These are phyloP conservation scores for Cucurbita maxima DNA, from an alignment of 306 rosid species.

Conservation along the genomic window DNA sequence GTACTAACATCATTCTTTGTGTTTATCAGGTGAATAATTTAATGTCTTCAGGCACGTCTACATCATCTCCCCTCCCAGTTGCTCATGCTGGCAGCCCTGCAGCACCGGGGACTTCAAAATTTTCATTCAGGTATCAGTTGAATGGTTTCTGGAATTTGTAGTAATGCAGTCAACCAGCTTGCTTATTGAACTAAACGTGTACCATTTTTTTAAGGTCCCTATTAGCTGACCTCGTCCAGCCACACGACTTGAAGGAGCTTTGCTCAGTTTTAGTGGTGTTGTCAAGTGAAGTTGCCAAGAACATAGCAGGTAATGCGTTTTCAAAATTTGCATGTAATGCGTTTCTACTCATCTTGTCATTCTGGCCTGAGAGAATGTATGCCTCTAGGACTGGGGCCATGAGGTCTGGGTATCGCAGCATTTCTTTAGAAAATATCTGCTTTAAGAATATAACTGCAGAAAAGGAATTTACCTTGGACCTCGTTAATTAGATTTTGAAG, in stretches of 20 bases:
- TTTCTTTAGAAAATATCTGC: neutral
- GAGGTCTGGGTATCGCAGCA: neutral
- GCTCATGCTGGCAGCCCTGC: conserved; percentile 37
- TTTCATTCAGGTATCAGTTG: conserved; percentile 53
- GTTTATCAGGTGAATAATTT: conserved; percentile 46
- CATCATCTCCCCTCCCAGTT: conserved; percentile 34
- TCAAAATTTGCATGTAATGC: neutral
- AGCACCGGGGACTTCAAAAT: conserved; percentile 63
- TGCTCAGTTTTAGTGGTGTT: conserved; percentile 73
- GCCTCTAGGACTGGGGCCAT: neutral
- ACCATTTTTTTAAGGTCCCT: conserved; percentile 53
- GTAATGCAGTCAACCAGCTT: neutral
- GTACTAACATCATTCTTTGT: neutral
- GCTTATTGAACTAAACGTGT: conserved; percentile 7
- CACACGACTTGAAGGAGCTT: conserved; percentile 76
- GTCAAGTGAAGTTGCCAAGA: conserved; percentile 69
- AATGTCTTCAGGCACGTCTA: conserved; percentile 30
- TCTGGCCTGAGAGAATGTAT: neutral
- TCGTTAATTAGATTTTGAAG: neutral
- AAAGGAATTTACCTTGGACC: neutral
- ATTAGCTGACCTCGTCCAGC: conserved; percentile 85
- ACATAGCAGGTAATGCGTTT: conserved; percentile 39
- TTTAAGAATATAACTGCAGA: neutral
- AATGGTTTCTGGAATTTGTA: conserved; percentile 5
- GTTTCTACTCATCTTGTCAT: neutral